Base-by-base conservation (phyloP, 768 basidiomycete species). In the Kwoniella sp. region DNA sequence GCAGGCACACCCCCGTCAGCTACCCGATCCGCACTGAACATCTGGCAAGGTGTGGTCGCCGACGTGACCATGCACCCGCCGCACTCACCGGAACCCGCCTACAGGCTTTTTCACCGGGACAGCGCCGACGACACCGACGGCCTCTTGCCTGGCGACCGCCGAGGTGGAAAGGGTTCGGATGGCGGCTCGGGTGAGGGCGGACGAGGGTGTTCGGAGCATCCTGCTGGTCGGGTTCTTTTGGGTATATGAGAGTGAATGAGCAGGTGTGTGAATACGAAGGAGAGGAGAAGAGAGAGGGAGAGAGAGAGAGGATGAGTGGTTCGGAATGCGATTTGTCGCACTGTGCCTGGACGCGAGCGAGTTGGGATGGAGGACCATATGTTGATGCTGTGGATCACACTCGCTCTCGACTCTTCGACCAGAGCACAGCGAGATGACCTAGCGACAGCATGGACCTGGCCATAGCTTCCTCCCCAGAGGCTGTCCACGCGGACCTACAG, bases 11-110 rank as follows among this genome's bases (percentile, higher is more conserved):
- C n/a, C n/a, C n/a, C n/a, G n/a, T n/a, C n/a, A n/a, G n/a, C n/a
- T n/a, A n/a, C n/a, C n/a, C n/a, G n/a, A n/a, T n/a, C n/a, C n/a
- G n/a, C n/a, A n/a, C n/a, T n/a, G n/a, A n/a, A n/a, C n/a, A n/a
- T n/a, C n/a, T n/a, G n/a, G n/a, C n/a, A n/a, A n/a, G n/a, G n/a
- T n/a, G n/a, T n/a, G n/a, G n/a, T n/a, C n/a, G n/a, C n/a, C n/a
- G n/a, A n/a, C n/a, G n/a, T n/a, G n/a, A n/a, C n/a, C n/a, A n/a
- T n/a, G n/a, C n/a, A n/a, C 20, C 5, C n/a, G n/a, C n/a, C n/a
- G n/a, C 4, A 49, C 54, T 56, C 29, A 60, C 59, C 59, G 41
- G 32, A 68, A 56, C 11, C 66, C 66, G 14, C 66, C 66, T 10
- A 63, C 61, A 15, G 65, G 61, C 44, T 50, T 46, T 31, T 50